Evolutionary conservation across 116 monocot species (phyloP).

Genomic region (Iris pallida): DNA sequence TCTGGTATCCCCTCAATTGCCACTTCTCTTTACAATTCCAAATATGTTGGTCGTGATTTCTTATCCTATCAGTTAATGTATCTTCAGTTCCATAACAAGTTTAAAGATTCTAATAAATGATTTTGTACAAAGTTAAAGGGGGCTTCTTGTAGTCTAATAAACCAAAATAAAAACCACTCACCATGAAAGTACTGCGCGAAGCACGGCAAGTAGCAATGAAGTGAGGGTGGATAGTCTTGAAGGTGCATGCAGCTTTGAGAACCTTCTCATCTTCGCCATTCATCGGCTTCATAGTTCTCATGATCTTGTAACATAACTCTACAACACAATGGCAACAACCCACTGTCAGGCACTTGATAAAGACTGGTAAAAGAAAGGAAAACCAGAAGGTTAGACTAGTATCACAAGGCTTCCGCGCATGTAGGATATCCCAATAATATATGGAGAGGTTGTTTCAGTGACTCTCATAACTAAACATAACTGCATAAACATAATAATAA

Average conservation of each 20-base stretch:
- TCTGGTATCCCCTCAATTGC: too few species aligned
- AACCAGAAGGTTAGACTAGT: neutral
- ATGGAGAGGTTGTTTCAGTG: neutral
- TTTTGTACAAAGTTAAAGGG: too few species aligned
- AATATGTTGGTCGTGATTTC: too few species aligned
- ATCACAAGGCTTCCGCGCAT: neutral
- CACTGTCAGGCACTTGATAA: neutral
- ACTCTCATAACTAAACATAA: too few species aligned
- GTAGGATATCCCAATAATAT: neutral
- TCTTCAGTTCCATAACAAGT: too few species aligned
- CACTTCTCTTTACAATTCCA: too few species aligned
- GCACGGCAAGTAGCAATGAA: conserved; percentile 7
- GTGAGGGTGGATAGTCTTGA: conserved; percentile 7
- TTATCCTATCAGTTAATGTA: too few species aligned
- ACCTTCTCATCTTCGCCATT: conserved; percentile 2
- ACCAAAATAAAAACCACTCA: neutral
- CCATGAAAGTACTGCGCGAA: conserved; percentile 5
- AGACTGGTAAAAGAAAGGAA: neutral
- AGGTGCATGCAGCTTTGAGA: conserved; percentile 9
- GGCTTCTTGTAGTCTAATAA: too few species aligned
- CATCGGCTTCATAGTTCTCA: neutral
- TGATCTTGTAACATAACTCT: neutral
- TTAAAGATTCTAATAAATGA: too few species aligned
- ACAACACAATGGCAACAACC: conserved; percentile 2
- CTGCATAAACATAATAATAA: too few species aligned